A percentile compares a stretch with the other conserved stretches of the same genome.
Conservation (phyloP, 1,284 basidiomycete species). For the Meira miltonrushii region DNA sequence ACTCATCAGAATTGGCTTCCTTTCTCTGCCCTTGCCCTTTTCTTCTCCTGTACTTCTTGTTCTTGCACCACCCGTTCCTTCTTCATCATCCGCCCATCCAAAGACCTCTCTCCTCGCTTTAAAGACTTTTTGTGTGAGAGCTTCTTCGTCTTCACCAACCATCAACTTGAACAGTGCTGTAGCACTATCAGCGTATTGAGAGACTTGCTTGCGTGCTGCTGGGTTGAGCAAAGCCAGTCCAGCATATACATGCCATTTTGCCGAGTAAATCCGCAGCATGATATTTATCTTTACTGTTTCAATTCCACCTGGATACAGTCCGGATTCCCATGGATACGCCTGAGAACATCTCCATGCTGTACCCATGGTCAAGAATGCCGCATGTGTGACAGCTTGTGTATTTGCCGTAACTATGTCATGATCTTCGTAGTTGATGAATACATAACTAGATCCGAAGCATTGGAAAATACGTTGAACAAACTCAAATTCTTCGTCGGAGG, state of each 20-base stretch:
- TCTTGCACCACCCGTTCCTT: conserved; percentile 17
- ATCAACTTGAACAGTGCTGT: conserved; percentile 94
- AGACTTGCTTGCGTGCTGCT: conserved; percentile 79
- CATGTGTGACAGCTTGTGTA: conserved; percentile 95
- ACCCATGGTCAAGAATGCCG: conserved; percentile 96
- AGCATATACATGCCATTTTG: conserved; percentile 98
- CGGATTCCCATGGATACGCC: conserved; percentile 89
- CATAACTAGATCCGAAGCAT: conserved; percentile 75
- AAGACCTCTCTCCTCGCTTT: conserved; percentile 75
- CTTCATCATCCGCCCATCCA: conserved; percentile 54
- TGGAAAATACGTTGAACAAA: conserved; percentile 79
- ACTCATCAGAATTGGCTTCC: conserved; percentile 72
- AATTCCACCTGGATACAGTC: conserved; percentile 90
- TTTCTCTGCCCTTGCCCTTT: conserved; percentile 15
- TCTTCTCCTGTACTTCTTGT: background rate
- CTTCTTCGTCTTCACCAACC: conserved; percentile 69
- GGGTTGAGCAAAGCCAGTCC: conserved; percentile 95
- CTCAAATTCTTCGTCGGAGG: conserved; percentile 65
- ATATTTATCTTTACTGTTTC: conserved; percentile 99
- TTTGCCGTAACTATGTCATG: conserved; percentile 95
- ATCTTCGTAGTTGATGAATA: conserved; percentile 89
- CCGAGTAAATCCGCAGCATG: conserved; percentile 79
- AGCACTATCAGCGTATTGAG: conserved; percentile 74
- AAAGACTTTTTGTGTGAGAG: conserved; percentile 63
- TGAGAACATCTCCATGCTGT: conserved; percentile 80